phyloP scores from a whole-genome alignment of 2,329 filamentous ascomycete genomes.

The Phoma sp. region DNA sequence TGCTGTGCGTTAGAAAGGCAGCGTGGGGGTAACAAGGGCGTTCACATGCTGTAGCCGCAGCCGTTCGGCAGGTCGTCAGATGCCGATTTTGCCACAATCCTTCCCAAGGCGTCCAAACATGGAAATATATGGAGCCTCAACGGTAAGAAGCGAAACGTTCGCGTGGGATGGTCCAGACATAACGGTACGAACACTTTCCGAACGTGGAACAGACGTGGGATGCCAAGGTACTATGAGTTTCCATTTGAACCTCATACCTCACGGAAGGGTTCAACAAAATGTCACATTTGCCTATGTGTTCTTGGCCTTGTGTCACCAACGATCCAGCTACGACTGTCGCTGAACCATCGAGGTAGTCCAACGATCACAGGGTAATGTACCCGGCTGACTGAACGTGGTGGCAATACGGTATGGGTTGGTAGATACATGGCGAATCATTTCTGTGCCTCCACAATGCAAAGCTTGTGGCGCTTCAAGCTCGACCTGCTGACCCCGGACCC shows the following conservation, averaged over 20 bases:
- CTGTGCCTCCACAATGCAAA: too few relatives aligned
- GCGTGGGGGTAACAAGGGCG: conserved; percentile 4
- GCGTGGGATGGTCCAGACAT: conserved; percentile 2
- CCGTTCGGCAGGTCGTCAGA: conserved; percentile 1
- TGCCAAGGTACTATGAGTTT: conserved; percentile 2
- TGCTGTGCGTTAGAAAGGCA: not conserved
- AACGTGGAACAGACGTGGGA: not conserved
- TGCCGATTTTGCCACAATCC: conserved; percentile 4
- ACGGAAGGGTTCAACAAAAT: not conserved
- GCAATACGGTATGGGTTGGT: too few relatives aligned
- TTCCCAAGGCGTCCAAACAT: not conserved
- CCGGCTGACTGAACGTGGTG: too few relatives aligned
- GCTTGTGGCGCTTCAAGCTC: too few relatives aligned
- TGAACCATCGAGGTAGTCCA: too few relatives aligned
- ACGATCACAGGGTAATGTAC: too few relatives aligned
- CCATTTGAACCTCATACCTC: conserved; percentile 1
- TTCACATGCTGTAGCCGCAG: not conserved
- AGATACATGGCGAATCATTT: too few relatives aligned
- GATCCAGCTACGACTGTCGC: too few relatives aligned
- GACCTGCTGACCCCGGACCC: too few relatives aligned
- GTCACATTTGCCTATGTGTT: too few relatives aligned
- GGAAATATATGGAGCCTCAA: conserved; percentile 4
- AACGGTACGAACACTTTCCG: conserved; percentile 1
- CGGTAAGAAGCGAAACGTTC: conserved; percentile 4
- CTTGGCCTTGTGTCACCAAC: too few relatives aligned